Conservation (phyloP, 208 protist genomes). For the Strigomonas oncopelti region DNA sequence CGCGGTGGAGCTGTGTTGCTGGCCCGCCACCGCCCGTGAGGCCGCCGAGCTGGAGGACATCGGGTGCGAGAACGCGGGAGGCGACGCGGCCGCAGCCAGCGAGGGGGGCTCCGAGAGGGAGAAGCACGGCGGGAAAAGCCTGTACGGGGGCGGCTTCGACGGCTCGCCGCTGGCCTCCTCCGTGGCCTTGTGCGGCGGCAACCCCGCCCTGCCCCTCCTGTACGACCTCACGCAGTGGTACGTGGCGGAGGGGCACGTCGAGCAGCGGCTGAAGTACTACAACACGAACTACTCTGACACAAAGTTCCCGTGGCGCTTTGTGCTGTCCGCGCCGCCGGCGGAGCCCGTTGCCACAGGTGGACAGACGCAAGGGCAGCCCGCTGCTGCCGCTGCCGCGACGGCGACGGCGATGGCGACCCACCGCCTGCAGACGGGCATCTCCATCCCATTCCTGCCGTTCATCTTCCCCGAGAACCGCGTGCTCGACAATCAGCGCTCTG, state of each 20-base stretch:
- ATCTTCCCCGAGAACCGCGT: not conserved
- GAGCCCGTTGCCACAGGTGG: too few relatives aligned
- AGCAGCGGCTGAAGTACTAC: not conserved
- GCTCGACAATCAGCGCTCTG: not conserved
- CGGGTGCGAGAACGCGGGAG: too few relatives aligned
- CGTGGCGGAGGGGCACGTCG: not conserved
- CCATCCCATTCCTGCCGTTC: not conserved
- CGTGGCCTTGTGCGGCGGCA: too few relatives aligned
- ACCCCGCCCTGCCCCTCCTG: not conserved
- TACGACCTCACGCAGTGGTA: not conserved
- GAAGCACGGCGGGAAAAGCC: too few relatives aligned
- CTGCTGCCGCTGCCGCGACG: too few relatives aligned
- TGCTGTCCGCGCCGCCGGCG: not conserved
- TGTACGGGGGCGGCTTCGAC: not conserved
- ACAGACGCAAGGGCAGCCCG: too few relatives aligned
- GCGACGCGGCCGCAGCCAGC: too few relatives aligned
- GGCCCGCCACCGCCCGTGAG: not conserved
- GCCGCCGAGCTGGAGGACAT: not conserved
- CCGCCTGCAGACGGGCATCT: not conserved
- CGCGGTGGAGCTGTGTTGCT: not conserved
- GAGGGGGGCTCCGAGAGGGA: too few relatives aligned
- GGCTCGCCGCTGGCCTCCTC: not conserved
- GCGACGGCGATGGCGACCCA: not conserved
- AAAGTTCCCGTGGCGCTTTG: not conserved
- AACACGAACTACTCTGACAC: constrained; percentile 1